phyloP scores from a whole-genome alignment of 176 grass and related monocot species.

The Oryza nivara region DNA sequence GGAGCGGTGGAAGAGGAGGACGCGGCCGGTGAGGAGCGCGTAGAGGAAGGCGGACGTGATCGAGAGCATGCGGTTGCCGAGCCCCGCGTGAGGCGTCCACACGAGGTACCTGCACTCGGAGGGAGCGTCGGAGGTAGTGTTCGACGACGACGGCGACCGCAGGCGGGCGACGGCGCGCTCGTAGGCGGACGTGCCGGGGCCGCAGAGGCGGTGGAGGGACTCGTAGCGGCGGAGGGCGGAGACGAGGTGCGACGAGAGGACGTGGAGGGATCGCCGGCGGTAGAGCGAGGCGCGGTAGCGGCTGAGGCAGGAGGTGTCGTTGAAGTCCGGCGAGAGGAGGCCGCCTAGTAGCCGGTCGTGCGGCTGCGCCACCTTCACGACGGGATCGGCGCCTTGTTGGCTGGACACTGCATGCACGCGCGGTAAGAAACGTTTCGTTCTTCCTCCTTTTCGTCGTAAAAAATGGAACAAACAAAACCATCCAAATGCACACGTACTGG shows the following conservation, averaged over 20 bases:
- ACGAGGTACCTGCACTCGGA: conserved; percentile 57
- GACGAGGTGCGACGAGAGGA: conserved; percentile 52
- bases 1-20: conserved; percentile 44
- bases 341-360: conserved; percentile 65
- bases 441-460: too few relatives aligned
- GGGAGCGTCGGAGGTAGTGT: not conserved
- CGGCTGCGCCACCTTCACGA: conserved; percentile 18
- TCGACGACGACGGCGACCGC: conserved; percentile 25
- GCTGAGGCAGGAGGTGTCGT: conserved; percentile 65
- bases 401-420: conserved; percentile 23
- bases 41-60: conserved; percentile 62
- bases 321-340: conserved; percentile 62
- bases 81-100: conserved; percentile 48
- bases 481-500: not conserved
- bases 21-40: conserved; percentile 60
- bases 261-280: conserved; percentile 44
- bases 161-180: conserved; percentile 31
- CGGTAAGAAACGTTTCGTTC: not conserved
- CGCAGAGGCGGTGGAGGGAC: conserved; percentile 59
- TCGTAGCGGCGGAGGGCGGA: conserved; percentile 59
- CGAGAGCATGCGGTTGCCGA: conserved; percentile 66
- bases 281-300: conserved; percentile 54
- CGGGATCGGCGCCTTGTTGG: not conserved
- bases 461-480: not conserved
- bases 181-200: conserved; percentile 48